A percentile compares a stretch with the other conserved stretches of the same genome.
phyloP scores from a whole-genome alignment of 345 rosid species.

The Sapria himalayana region DNA sequence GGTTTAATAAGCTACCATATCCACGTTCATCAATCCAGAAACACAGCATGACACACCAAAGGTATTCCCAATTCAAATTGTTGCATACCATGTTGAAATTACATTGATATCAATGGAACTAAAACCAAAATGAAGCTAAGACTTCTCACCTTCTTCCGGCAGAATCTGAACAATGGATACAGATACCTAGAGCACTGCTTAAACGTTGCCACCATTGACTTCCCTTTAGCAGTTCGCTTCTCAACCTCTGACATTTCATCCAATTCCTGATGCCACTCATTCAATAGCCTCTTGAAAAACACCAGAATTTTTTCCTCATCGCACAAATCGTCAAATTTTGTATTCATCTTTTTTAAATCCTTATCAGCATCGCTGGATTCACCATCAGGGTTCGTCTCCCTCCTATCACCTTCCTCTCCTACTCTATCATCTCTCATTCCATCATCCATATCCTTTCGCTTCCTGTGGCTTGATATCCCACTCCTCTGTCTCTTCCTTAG shows the following conservation, averaged over 20 bases:
- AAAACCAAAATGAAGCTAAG: not conserved
- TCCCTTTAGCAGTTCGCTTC: slow-evolving; percentile 84
- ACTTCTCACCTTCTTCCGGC: slow-evolving; percentile 73
- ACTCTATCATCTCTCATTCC: slow-evolving; percentile 53
- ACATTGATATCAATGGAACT: too few species aligned
- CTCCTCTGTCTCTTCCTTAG: slow-evolving; percentile 81
- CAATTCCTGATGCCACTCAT: slow-evolving; percentile 90
- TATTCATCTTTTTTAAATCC: slow-evolving; percentile 70
- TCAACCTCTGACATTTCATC: slow-evolving; percentile 52
- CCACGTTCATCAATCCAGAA: too few species aligned
- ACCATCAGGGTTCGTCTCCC: slow-evolving; percentile 62
- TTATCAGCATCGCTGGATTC: slow-evolving; percentile 84
- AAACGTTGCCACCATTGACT: slow-evolving; percentile 79
- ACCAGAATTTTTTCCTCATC: slow-evolving; percentile 89
- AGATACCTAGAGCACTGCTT: slow-evolving; percentile 93
- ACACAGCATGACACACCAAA: too few species aligned
- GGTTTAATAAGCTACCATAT: too few species aligned
- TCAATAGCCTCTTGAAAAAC: slow-evolving; percentile 69
- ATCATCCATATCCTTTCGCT: slow-evolving; percentile 68
- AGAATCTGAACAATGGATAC: slow-evolving; percentile 79
- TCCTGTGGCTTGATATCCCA: slow-evolving; percentile 50
- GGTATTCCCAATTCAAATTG: too few species aligned
- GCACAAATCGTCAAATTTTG: slow-evolving; percentile 70
- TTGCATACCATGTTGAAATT: too few species aligned
- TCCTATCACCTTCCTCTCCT: slow-evolving; percentile 55